Percentiles rank a stretch among this genome's conserved stretches.
phyloP scores from a whole-genome alignment of 139 green algal genomes.

The Picochlorum sp. region DNA sequence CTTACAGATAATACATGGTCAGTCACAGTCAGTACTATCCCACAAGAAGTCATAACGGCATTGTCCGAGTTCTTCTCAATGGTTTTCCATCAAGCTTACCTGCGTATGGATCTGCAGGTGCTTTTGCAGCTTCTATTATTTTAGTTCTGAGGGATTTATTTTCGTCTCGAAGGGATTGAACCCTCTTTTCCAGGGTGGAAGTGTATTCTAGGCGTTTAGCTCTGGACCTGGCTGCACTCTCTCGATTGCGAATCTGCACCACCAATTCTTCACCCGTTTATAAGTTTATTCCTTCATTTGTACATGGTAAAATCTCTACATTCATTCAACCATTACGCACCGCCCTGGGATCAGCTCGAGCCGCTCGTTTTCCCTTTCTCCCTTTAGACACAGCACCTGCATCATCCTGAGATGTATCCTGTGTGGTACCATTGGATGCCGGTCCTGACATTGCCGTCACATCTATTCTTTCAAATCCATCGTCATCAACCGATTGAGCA shows the following conservation, averaged over 20 bases:
- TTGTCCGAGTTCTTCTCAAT: slow-evolving; percentile 23
- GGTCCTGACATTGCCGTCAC: too few relatives aligned
- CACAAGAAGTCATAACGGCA: slow-evolving; percentile 7
- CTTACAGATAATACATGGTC: not conserved
- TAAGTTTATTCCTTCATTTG: too few relatives aligned
- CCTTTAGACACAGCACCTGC: too few relatives aligned
- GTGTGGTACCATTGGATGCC: too few relatives aligned
- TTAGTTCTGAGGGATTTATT: slow-evolving; percentile 20
- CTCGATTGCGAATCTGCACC: slow-evolving; percentile 42
- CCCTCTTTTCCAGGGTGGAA: slow-evolving; percentile 27
- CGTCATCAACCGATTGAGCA: too few relatives aligned
- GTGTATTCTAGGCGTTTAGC: slow-evolving; percentile 35
- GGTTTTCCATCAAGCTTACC: slow-evolving; percentile 18
- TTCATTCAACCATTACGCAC: too few relatives aligned
- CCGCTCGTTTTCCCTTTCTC: not conserved
- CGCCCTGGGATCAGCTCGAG: too few relatives aligned
- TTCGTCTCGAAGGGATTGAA: slow-evolving; percentile 26
- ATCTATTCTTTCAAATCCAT: too few relatives aligned
- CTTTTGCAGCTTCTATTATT: slow-evolving; percentile 9
- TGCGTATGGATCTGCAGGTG: slow-evolving; percentile 17
- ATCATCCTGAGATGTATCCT: too few relatives aligned
- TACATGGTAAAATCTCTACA: too few relatives aligned
- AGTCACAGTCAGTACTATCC: too few relatives aligned
- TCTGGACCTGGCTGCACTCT: slow-evolving; percentile 39
- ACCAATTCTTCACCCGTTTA: too few relatives aligned